phyloP scores from a whole-genome alignment of 805 yeast genomes.

The Metschnikowia hibisci region DNA sequence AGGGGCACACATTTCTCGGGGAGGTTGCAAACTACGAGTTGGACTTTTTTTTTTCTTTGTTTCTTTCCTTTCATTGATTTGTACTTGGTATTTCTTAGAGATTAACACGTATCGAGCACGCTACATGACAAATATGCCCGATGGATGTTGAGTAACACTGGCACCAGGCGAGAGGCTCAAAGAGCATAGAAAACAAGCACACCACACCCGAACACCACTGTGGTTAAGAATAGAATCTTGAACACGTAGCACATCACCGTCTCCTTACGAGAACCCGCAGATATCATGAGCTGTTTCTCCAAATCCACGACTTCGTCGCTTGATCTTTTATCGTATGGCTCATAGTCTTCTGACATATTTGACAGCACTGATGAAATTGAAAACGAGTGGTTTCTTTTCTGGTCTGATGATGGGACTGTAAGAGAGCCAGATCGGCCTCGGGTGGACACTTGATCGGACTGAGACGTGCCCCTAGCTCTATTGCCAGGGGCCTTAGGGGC shows the following conservation, averaged over 20 bases:
- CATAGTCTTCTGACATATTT: conserved; percentile 14
- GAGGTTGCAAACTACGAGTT: not conserved
- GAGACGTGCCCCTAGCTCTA: conserved; percentile 7
- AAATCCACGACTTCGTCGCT: conserved; percentile 29
- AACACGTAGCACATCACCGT: conserved; percentile 30
- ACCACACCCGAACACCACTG: conserved; percentile 31
- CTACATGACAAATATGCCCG: too few species aligned
- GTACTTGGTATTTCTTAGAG: not conserved
- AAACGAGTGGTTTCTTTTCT: conserved; percentile 23
- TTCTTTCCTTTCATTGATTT: too few species aligned
- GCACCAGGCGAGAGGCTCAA: conserved; percentile 5
- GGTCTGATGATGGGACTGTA: conserved; percentile 2
- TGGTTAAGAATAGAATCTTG: conserved; percentile 27
- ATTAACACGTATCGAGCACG: not conserved
- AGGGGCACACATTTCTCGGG: not conserved
- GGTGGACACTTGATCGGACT: conserved; percentile 1
- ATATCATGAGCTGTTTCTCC: conserved; percentile 34
- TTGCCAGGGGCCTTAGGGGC: conserved; percentile 1
- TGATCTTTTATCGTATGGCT: not conserved
- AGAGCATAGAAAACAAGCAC: conserved; percentile 36
- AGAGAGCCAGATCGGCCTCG: conserved; percentile 6
- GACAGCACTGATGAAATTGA: conserved; percentile 24
- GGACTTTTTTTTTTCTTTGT: too few species aligned
- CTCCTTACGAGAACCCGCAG: conserved; percentile 37
- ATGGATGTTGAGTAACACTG: not conserved